Evolutionary conservation across 2,329 filamentous ascomycete genomes (phyloP), one percentile per base, ranked within the genome.

Genomic region (Elsinoe perseae): DNA sequence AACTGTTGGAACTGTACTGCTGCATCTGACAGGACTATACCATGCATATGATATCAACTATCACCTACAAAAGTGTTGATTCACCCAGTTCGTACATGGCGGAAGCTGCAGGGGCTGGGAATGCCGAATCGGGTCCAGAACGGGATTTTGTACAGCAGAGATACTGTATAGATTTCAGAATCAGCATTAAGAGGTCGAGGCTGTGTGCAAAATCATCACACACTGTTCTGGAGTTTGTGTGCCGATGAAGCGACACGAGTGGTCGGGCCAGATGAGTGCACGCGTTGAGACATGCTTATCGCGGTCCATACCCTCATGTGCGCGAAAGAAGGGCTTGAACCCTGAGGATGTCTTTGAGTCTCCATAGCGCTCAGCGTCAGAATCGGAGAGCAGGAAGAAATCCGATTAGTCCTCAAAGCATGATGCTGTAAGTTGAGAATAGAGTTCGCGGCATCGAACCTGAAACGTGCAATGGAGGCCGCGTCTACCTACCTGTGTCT

Each of bases 1-100:
- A 61, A 89, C 95, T 34, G 75, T 95, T 23, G 42, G 9, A 12
- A 30, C 52, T n/a, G 25, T 30, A 23, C 5, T 54, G 23, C 2
- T 54, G 7, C 52, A 54, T 21, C 32, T 40, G 16, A 42, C n/a
- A 3, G 52, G 52, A 3, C 4, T 54, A 2, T 43, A 16, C 20
- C 27, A 34, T n/a, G 52, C 52, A 7, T 54, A 54, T 23, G 34
- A 54, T 10, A 27, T 32, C 23, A 50, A 50, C 25, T 50, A 50
- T 14, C 32, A 36, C 12, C 12, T 36, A 3, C 4, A 36, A 14
- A 36, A 14, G 10, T 36, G 32, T 14, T 36, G 32, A 36, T 7
- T 36, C 5, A 14, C 3, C 10, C 5, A 14, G 32, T 14, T 12
- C n/a, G 4, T 7, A 3, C 4, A 3, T 6, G n/a, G 4, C 3